A percentile compares a stretch with the other conserved stretches of the same genome.
These are phyloP conservation scores for Amanita molliuscula DNA, from an alignment of 768 basidiomycete species.

Conservation along the genomic window DNA sequence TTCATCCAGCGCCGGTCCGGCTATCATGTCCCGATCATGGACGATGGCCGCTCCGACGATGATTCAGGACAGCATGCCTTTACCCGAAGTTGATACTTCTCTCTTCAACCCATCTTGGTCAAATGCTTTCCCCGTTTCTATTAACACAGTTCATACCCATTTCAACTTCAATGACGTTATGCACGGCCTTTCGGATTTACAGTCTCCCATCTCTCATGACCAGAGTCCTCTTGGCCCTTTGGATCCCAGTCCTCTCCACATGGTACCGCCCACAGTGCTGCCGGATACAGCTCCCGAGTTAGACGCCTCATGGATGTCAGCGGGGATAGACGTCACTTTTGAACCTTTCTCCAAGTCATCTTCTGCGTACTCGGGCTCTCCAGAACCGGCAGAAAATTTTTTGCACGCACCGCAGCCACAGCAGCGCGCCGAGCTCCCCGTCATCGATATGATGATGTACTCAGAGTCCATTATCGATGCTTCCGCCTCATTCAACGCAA, in stretches of 20 bases:
- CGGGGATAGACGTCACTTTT: conserved; percentile 8
- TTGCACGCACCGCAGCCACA: conserved; percentile 18
- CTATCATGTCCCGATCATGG: conserved; percentile 23
- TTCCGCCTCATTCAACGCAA: background rate
- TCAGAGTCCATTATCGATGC: background rate
- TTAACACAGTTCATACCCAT: conserved; percentile 1
- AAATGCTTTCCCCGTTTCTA: conserved; percentile 17
- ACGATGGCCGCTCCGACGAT: conserved; percentile 18
- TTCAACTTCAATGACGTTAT: conserved; percentile 1
- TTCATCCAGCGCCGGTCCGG: conserved; percentile 37
- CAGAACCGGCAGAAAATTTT: conserved; percentile 15
- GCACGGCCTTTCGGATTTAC: background rate
- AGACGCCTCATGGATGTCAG: background rate
- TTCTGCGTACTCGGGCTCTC: conserved; percentile 33
- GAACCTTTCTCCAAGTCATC: conserved; percentile 22
- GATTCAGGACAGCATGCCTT: conserved; percentile 34
- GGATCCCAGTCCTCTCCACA: conserved; percentile 9
- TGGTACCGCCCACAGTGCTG: background rate
- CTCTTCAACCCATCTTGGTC: conserved; percentile 37
- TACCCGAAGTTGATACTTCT: conserved; percentile 38
- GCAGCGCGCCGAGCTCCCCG: background rate
- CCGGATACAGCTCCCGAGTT: background rate
- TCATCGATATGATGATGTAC: conserved; percentile 1
- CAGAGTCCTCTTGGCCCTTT: conserved; percentile 12
- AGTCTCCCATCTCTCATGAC: conserved; percentile 8